A percentile compares a stretch with the other conserved stretches of the same genome.
These are phyloP conservation scores for Larix kaempferi DNA, from an alignment of 75 land plant genomes.

Conservation along the genomic window DNA sequence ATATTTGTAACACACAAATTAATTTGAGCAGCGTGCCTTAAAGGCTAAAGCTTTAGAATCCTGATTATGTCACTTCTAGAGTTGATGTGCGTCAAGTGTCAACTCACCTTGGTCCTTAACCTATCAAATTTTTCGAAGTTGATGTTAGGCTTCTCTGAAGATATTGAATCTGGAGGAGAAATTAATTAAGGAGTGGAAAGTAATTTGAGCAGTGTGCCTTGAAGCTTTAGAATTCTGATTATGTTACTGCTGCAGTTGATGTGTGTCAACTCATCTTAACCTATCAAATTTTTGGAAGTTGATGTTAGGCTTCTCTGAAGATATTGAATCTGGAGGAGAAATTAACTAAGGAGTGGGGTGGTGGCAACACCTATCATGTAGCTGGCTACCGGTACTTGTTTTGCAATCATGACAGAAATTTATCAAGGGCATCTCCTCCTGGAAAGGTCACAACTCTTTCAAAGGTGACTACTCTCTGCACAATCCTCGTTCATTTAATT, in stretches of 20 bases:
- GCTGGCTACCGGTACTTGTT: constrained; percentile 92
- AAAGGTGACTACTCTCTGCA: constrained; percentile 42
- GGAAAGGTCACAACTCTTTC: constrained; percentile 89
- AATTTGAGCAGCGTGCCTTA: background rate
- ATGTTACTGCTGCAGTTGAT: background rate
- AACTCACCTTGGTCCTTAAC: too few species aligned
- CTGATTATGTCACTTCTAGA: background rate
- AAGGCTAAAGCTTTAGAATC: background rate
- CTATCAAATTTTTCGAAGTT: background rate
- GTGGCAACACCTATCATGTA: constrained; percentile 92
- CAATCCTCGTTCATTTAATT: too few species aligned
- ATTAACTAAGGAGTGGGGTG: constrained; percentile 92
- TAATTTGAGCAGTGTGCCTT: background rate
- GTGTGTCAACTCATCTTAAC: too few species aligned
- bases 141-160: constrained; percentile 67
- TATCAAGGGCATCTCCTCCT: constrained; percentile 84
- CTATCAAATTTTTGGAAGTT: background rate
- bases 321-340: constrained; percentile 77
- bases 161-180: constrained; percentile 77
- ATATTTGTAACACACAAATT: background rate
- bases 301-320: constrained; percentile 67
- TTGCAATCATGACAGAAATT: constrained; percentile 53
- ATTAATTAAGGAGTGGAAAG: constrained; percentile 74
- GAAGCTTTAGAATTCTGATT: background rate
- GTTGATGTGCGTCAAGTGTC: background rate